phyloP scores from a whole-genome alignment of 768 basidiomycete genomes.

The Strobilomyces dryophilus region DNA sequence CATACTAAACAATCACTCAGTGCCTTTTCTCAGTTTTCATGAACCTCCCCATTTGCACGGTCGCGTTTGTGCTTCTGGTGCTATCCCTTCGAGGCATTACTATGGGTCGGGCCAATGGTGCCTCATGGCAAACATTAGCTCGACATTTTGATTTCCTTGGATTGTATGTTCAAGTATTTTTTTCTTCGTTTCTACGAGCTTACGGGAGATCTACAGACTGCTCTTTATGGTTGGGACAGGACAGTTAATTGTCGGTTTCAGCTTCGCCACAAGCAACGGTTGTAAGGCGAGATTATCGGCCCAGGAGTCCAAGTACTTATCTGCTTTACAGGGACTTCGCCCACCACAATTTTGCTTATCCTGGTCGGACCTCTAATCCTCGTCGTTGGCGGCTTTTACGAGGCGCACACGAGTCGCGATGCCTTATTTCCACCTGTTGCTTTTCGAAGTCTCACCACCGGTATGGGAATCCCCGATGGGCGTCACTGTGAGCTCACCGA shows the following conservation, averaged over 20 bases:
- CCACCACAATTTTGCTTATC: conserved; percentile 59
- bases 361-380: conserved; percentile 52
- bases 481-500: conserved; percentile 6
- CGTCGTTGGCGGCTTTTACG: conserved; percentile 60
- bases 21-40: conserved; percentile 57
- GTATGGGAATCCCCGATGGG: conserved; percentile 36
- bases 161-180: conserved; percentile 47
- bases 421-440: conserved; percentile 65
- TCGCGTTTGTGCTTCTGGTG: conserved; percentile 53
- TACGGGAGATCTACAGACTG: conserved; percentile 40
- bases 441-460: conserved; percentile 56
- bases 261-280: conserved; percentile 62
- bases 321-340: conserved; percentile 51
- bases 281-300: conserved; percentile 45
- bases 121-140: conserved; percentile 54
- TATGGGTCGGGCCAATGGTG: conserved; percentile 40
- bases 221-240: conserved; percentile 75
- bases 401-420: conserved; percentile 61
- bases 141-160: conserved; percentile 73
- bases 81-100: conserved; percentile 58
- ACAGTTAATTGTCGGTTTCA: conserved; percentile 74
- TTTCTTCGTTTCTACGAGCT: conserved; percentile 13
- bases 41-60: conserved; percentile 70
- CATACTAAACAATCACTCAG: conserved; percentile 15
- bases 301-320: conserved; percentile 10